phyloP scores from a whole-genome alignment of 2,329 filamentous ascomycete genomes.

The Paraphoma sp. region DNA sequence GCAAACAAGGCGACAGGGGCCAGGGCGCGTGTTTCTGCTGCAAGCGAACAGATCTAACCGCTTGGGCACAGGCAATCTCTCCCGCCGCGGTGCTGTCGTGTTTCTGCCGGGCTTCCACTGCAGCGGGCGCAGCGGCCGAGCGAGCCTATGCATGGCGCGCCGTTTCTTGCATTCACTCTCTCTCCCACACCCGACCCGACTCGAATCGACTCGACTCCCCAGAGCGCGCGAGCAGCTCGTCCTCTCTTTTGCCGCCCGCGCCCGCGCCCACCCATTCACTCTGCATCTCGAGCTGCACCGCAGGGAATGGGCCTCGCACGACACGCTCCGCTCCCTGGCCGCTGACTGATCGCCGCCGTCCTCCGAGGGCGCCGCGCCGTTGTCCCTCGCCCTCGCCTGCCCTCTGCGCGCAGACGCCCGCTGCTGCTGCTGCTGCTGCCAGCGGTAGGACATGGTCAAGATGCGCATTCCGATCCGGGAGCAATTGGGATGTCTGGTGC shows the following conservation, averaged over 20 bases:
- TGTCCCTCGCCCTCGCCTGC: conserved; percentile 8
- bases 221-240: conserved; percentile 25
- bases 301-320: conserved; percentile 37
- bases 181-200: conserved; percentile 1
- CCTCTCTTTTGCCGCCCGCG: conserved; percentile 26
- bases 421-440: too few relatives aligned
- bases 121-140: conserved; percentile 14
- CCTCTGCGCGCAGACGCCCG: neutral
- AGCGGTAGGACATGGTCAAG: conserved; percentile 45
- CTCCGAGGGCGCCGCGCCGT: conserved; percentile 9
- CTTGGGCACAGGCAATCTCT: conserved; percentile 17
- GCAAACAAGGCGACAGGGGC: conserved; percentile 1
- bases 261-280: neutral
- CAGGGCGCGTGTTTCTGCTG: conserved; percentile 12
- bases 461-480: conserved; percentile 90
- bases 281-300: neutral
- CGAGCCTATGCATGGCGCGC: conserved; percentile 3
- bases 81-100: conserved; percentile 13
- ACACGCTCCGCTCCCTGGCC: conserved; percentile 14
- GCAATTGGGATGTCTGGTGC: conserved; percentile 82
- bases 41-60: conserved; percentile 19
- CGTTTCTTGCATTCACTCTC: conserved; percentile 10
- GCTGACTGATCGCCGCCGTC: conserved; percentile 20
- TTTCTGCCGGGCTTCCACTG: conserved; percentile 9
- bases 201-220: neutral